phyloP scores from a whole-genome alignment of 225 moss, liverwort and hornwort species.

The Asterella californica region DNA sequence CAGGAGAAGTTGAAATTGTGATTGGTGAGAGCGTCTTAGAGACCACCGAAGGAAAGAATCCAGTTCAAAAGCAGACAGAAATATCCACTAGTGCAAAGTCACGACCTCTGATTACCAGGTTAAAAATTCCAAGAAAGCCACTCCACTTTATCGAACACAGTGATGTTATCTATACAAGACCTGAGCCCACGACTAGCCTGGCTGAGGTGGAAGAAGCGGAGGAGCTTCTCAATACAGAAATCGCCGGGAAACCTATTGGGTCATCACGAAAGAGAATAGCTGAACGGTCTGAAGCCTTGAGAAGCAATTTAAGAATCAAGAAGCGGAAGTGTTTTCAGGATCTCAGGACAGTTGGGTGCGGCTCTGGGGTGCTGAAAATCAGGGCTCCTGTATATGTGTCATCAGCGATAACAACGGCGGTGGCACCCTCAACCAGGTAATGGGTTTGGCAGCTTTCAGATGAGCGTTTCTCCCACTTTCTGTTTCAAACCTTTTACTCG shows the following conservation, averaged over 20 bases:
- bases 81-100: slow-evolving; percentile 12
- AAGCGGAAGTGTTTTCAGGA: slow-evolving; percentile 44
- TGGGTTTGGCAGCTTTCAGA: neutral
- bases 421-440: slow-evolving; percentile 10
- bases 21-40: slow-evolving; percentile 18
- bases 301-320: slow-evolving; percentile 31
- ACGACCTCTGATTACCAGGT: slow-evolving; percentile 19
- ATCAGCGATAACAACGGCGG: too few relatives aligned
- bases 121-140: slow-evolving; percentile 20
- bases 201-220: neutral
- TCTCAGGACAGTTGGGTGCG: neutral
- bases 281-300: slow-evolving; percentile 32
- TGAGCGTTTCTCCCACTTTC: neutral
- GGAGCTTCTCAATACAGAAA: slow-evolving; percentile 8
- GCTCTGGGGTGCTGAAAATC: slow-evolving; percentile 30
- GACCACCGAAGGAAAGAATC: neutral
- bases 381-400: slow-evolving; percentile 9
- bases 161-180: slow-evolving; percentile 11
- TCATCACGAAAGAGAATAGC: slow-evolving; percentile 45
- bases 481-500: too few relatives aligned
- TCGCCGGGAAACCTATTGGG: slow-evolving; percentile 26
- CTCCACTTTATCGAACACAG: neutral
- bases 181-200: slow-evolving; percentile 7
- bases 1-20: slow-evolving; percentile 37
- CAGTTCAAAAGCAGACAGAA: slow-evolving; percentile 4